A percentile compares a stretch with the other conserved stretches of the same genome.
Evolutionary conservation across 2,329 filamentous ascomycete species (phyloP).

Genomic region (Coniella vitis): DNA sequence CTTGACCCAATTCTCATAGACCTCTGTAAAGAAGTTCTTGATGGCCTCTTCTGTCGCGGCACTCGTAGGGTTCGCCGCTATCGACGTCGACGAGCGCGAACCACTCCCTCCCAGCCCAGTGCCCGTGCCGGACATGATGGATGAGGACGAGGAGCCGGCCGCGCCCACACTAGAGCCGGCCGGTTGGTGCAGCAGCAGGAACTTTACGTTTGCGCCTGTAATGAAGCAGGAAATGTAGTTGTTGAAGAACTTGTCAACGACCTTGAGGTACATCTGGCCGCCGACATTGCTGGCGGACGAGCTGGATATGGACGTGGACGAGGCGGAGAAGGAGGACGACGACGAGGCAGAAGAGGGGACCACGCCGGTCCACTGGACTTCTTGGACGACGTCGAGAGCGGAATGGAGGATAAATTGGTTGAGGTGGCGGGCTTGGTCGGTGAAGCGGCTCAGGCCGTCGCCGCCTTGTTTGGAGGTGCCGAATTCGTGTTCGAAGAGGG

Average conservation of each 20-base stretch:
- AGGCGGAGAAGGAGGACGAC: not conserved
- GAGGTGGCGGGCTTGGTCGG: conserved; percentile 81
- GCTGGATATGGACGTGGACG: not conserved
- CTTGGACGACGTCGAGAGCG: conserved; percentile 89
- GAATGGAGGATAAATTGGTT: conserved; percentile 98
- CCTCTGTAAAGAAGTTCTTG: conserved; percentile 87
- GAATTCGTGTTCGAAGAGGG: conserved; percentile 94
- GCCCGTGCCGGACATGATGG: too few relatives aligned
- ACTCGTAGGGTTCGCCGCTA: conserved; percentile 77
- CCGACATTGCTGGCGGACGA: not conserved
- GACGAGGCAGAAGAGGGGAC: not conserved
- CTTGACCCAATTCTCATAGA: conserved; percentile 96
- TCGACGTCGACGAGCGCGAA: conserved; percentile 57
- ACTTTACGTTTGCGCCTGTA: conserved; percentile 86
- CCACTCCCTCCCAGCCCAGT: too few relatives aligned
- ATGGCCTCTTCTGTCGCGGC: conserved; percentile 94
- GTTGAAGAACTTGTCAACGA: conserved; percentile 94
- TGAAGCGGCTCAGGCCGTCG: conserved; percentile 85
- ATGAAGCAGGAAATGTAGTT: conserved; percentile 94
- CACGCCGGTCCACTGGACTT: conserved; percentile 85
- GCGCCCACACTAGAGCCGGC: conserved; percentile 31
- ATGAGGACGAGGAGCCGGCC: not conserved
- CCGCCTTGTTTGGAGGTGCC: conserved; percentile 94
- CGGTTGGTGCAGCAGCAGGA: conserved; percentile 88
- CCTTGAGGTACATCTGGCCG: conserved; percentile 69